Evolutionary conservation across 2,329 filamentous ascomycete species (phyloP).

Genomic region (Colletotrichum aenigma): DNA sequence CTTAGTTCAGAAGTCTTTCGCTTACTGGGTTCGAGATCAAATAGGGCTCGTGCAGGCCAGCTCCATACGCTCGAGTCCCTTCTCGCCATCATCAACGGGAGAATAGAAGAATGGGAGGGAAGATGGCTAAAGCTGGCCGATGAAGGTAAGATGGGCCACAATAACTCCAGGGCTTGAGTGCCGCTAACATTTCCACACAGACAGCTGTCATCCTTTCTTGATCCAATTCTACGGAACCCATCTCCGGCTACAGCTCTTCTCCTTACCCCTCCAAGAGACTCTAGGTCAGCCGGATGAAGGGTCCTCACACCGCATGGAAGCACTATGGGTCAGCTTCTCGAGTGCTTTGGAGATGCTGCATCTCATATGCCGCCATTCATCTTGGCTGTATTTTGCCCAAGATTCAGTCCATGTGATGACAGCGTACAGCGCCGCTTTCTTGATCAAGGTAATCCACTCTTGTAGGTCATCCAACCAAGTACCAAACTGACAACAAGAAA

Average conservation of each 20-base stretch:
- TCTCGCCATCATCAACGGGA: constrained; percentile 24
- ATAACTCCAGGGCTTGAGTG: neutral
- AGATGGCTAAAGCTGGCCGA: constrained; percentile 22
- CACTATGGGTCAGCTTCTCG: constrained; percentile 34
- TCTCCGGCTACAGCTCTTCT: constrained; percentile 39
- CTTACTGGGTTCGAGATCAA: constrained; percentile 23
- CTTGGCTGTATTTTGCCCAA: constrained; percentile 41
- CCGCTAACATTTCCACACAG: neutral
- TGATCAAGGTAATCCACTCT: constrained; percentile 34
- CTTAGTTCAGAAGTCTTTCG: constrained; percentile 38
- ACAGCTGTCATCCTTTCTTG: constrained; percentile 36
- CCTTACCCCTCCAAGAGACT: constrained; percentile 36
- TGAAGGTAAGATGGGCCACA: neutral
- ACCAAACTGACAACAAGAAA: neutral
- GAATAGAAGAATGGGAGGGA: constrained; percentile 27
- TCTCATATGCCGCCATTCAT: constrained; percentile 31
- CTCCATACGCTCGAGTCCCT: constrained; percentile 26
- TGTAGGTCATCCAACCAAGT: accelerated
- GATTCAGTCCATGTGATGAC: constrained; percentile 47
- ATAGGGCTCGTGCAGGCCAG: constrained; percentile 6
- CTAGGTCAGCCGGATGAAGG: constrained; percentile 25
- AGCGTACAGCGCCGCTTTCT: constrained; percentile 42
- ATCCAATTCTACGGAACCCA: constrained; percentile 43
- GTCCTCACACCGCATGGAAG: constrained; percentile 28
- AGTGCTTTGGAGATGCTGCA: constrained; percentile 33